These are phyloP conservation scores for Mollisiaceae sp. DNA, from an alignment of 2,329 filamentous ascomycete species.

Conservation along the genomic window DNA sequence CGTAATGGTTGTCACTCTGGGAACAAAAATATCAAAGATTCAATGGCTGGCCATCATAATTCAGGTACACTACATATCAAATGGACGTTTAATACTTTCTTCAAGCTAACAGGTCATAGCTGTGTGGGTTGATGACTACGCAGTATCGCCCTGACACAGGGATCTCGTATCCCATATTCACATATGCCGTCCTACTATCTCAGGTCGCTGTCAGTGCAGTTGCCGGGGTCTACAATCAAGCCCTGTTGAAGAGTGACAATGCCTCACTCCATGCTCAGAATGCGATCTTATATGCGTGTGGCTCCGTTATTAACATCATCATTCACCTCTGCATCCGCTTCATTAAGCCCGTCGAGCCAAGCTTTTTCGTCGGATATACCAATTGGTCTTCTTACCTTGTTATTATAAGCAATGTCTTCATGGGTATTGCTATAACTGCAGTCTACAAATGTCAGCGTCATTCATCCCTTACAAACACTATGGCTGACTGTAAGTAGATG, in stretches of 20 bases:
- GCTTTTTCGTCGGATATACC: constrained; percentile 29
- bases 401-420: constrained; percentile 44
- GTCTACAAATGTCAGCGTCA: constrained; percentile 44
- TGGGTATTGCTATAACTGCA: constrained; percentile 44
- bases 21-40: constrained; percentile 38
- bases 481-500: constrained; percentile 34
- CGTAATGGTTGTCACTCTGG: constrained; percentile 40
- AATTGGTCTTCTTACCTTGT: constrained; percentile 42
- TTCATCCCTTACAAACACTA: neutral
- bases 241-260: constrained; percentile 41
- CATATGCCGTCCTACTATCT: constrained; percentile 43
- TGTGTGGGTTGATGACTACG: constrained; percentile 42
- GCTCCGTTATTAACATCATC: constrained; percentile 40
- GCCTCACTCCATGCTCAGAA: constrained; percentile 44
- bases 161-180: constrained; percentile 39
- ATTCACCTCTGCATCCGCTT: constrained; percentile 37
- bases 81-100: neutral
- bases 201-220: constrained; percentile 43
- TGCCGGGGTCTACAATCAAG: constrained; percentile 45
- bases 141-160: constrained; percentile 42
- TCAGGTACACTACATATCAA: constrained; percentile 33
- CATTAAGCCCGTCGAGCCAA: constrained; percentile 40
- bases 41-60: constrained; percentile 44
- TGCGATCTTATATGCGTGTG: constrained; percentile 43
- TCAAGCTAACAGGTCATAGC: constrained; percentile 18